Evolutionary conservation across 176 grass and related monocot species (phyloP), one percentile per base, ranked within the genome.

Genomic region (Secale cereale): DNA sequence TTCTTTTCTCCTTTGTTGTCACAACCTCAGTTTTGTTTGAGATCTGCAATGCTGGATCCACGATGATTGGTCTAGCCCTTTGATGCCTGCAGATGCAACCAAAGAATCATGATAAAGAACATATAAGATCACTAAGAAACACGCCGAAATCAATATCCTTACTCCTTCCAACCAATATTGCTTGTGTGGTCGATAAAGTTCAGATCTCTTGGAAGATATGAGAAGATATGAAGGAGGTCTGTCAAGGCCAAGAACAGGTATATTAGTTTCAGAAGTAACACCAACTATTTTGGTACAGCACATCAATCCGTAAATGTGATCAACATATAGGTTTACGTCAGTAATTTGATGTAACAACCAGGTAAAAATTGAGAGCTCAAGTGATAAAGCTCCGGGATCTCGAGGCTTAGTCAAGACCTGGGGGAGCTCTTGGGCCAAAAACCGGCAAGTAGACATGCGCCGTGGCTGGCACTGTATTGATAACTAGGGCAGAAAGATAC

Each of bases 151-250:
- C 19, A 2, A 87, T 54, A 61, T 83, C 62, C 97, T 96, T 92
- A 94, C 97, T 99, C 93, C 80, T 85, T 99, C 97, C 91, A 96
- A 61, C 91, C 93, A 96, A 99, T 90, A 90, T 91, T 93, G 83
- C 97, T 99, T 32, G 91, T 96, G 86, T 99, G 97, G 60, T 92
- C 90, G 36, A 99, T 99, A 65, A 99, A 99, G 74, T 99, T 99
- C 77, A 92, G 84, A 82, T 94, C 93, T 65, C 84, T 92, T 80
- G 93, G 97, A 64, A 99, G 52, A 76, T 96, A 99, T 56, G 97
- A 99, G 82, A 96, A 99, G 22, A 94, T 84, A 85, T 99, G 93
- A 86, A 99, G 97, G 88, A 99, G 92, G 57, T 99, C 97, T 99
- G 93, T 57, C 26, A 89, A 78, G 20, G 66, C 17, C 15, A 87